phyloP scores from a whole-genome alignment of 192 early-diverging fungal species.

The Entomortierella lignicola region DNA sequence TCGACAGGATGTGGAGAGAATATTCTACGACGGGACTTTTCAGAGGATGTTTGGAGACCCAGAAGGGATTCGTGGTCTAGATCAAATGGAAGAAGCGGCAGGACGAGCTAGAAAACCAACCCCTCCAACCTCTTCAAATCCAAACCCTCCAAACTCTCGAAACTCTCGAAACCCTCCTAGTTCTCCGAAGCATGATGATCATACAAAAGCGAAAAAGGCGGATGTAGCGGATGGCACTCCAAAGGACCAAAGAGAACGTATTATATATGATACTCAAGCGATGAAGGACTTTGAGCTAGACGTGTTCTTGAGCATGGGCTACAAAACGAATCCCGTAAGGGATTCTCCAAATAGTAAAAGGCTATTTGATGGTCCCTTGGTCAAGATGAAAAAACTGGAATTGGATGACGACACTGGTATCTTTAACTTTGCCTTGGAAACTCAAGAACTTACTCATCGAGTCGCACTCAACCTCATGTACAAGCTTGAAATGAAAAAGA shows the following conservation, averaged over 20 bases:
- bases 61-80: slow-evolving; percentile 9
- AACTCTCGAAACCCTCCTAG: no score
- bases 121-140: no score
- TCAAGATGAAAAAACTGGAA: neutral
- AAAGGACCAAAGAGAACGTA: neutral
- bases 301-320: neutral
- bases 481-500: neutral
- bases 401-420: neutral
- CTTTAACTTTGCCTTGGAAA: neutral
- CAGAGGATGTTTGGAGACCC: slow-evolving; percentile 25
- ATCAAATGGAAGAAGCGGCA: neutral
- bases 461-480: neutral
- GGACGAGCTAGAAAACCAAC: no score
- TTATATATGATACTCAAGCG: neutral
- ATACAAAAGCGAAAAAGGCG: neutral
- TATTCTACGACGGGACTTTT: slow-evolving; percentile 25
- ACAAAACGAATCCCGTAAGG: neutral
- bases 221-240: neutral
- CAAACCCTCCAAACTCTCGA: no score
- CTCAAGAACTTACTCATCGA: neutral
- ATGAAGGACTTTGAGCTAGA: neutral
- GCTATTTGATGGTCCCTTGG: neutral
- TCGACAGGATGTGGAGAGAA: slow-evolving; percentile 18
- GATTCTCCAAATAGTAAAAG: neutral
- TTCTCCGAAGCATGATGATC: neutral